These are phyloP conservation scores for Aspergillus texensis DNA, from an alignment of 2,329 filamentous ascomycete species.

Conservation along the genomic window DNA sequence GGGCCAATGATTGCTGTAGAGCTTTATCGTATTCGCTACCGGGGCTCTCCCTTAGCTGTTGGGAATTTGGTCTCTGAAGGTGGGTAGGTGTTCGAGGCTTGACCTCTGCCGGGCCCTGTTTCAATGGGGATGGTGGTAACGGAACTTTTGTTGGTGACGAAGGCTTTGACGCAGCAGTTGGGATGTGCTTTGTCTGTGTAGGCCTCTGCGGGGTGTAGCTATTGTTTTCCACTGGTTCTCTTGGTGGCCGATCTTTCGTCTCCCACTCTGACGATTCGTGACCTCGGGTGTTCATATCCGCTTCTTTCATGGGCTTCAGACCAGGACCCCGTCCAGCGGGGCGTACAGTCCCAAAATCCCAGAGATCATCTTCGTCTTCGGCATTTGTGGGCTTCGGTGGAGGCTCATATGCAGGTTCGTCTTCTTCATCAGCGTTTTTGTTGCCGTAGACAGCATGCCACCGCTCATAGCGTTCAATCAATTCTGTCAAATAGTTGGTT, in stretches of 20 bases:
- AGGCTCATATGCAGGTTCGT: conserved; percentile 54
- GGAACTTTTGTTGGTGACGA: conserved; percentile 63
- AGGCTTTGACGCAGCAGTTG: conserved; percentile 31
- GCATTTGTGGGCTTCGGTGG: conserved; percentile 42
- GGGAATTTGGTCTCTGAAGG: conserved; percentile 44
- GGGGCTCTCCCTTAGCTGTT: conserved; percentile 37
- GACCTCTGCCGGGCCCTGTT: conserved; percentile 53
- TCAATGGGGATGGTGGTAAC: conserved; percentile 62
- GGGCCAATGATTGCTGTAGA: conserved; percentile 45
- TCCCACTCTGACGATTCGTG: conserved; percentile 42
- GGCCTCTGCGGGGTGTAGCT: conserved; percentile 59
- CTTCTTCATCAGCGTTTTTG: conserved; percentile 63
- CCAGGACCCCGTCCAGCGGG: conserved; percentile 71
- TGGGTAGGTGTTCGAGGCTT: conserved; percentile 54
- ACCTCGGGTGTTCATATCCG: conserved; percentile 74
- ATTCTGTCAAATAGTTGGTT: conserved; percentile 92
- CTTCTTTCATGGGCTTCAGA: conserved; percentile 75
- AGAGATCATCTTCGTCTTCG: conserved; percentile 75
- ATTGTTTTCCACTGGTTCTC: conserved; percentile 29
- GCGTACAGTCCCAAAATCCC: conserved; percentile 96
- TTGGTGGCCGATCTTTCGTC: conserved; percentile 28
- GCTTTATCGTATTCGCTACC: conserved; percentile 45
- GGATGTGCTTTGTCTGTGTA: conserved; percentile 56
- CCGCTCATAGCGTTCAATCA: conserved; percentile 86
- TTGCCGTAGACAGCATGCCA: conserved; percentile 83